These are phyloP conservation scores for Dipteronia dyeriana DNA, from an alignment of 345 rosid genomes.

Conservation along the genomic window DNA sequence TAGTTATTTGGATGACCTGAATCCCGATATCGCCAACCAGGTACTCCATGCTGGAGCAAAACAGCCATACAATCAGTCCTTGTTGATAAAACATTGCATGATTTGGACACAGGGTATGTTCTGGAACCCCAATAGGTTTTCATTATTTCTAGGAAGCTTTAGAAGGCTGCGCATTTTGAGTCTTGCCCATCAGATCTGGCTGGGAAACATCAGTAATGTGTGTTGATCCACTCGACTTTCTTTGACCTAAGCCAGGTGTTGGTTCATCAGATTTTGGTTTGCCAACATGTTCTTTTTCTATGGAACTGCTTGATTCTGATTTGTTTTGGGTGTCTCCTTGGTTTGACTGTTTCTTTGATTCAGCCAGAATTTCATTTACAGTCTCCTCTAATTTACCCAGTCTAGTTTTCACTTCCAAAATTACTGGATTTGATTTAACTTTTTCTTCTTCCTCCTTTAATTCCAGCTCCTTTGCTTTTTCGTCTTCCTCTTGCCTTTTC, in stretches of 20 bases:
- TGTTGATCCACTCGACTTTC: slow-evolving; percentile 11
- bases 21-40: background rate
- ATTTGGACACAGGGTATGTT: too few species aligned
- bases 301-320: slow-evolving; percentile 26
- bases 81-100: background rate
- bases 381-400: slow-evolving; percentile 70
- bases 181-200: slow-evolving; percentile 30
- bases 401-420: slow-evolving; percentile 67
- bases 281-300: slow-evolving; percentile 15
- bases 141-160: slow-evolving; percentile 20
- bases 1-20: background rate
- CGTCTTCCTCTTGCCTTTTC: slow-evolving; percentile 53
- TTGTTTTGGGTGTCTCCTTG: slow-evolving; percentile 25
- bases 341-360: slow-evolving; percentile 55
- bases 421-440: slow-evolving; percentile 36
- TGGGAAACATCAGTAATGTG: slow-evolving; percentile 21
- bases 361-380: slow-evolving; percentile 60
- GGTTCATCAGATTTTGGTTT: slow-evolving; percentile 18
- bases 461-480: slow-evolving; percentile 53
- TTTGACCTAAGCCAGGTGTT: slow-evolving; percentile 10
- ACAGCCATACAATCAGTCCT: background rate
- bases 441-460: slow-evolving; percentile 46
- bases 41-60: slow-evolving; percentile 1
- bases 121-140: background rate
- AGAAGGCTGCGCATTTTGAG: slow-evolving; percentile 22